phyloP scores from a whole-genome alignment of 352 stramenopile species.

The Globisporangium cylindrosporum region DNA sequence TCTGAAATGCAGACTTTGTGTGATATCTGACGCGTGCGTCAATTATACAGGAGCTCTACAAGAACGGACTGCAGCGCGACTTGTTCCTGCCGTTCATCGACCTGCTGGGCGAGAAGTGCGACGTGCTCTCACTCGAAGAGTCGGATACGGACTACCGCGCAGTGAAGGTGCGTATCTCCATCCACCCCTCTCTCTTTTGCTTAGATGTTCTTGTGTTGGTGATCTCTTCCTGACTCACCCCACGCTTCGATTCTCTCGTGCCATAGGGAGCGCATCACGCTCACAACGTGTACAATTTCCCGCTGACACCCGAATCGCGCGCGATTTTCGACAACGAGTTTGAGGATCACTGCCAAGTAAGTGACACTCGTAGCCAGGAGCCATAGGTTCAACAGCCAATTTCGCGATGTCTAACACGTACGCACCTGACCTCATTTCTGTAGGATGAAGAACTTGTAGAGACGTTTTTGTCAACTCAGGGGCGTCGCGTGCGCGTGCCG shows the following conservation, averaged over 20 bases:
- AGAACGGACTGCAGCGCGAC: constrained; percentile 94
- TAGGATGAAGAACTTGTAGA: constrained; percentile 44
- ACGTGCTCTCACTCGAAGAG: constrained; percentile 71
- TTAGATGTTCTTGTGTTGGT: too few relatives aligned
- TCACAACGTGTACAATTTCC: constrained; percentile 71
- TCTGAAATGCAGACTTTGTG: neutral
- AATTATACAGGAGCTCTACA: constrained; percentile 86
- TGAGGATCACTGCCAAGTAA: constrained; percentile 43
- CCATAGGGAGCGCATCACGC: constrained; percentile 38
- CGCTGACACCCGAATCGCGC: constrained; percentile 42
- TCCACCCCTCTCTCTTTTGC: too few relatives aligned
- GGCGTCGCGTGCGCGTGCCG: constrained; percentile 58
- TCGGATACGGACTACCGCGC: constrained; percentile 84
- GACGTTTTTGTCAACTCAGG: constrained; percentile 64
- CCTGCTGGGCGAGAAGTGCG: constrained; percentile 87
- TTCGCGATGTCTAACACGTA: neutral
- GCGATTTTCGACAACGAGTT: constrained; percentile 75
- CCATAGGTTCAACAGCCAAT: neutral
- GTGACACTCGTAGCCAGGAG: neutral
- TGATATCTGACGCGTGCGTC: neutral
- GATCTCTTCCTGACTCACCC: too few relatives aligned
- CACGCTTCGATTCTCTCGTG: too few relatives aligned
- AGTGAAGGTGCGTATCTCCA: constrained; percentile 34
- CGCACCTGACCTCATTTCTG: neutral
- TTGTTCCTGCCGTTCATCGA: constrained; percentile 97